Evolutionary conservation across 805 yeast species (phyloP).

Genomic region (Ogataea nakhonphanomensis): DNA sequence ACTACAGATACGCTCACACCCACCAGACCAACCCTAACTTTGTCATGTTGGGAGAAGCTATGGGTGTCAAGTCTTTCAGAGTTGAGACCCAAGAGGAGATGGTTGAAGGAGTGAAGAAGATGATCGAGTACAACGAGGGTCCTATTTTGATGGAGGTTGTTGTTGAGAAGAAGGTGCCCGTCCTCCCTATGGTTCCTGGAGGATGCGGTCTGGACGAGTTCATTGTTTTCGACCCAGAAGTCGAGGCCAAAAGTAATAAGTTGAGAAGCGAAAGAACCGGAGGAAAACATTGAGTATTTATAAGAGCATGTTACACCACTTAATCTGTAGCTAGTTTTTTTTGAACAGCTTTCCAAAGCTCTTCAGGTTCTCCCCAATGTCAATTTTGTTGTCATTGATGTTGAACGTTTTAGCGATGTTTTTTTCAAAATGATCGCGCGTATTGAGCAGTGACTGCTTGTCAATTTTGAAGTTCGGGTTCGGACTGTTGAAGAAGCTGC

Average conservation of each 20-base stretch:
- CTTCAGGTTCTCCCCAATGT: constrained; percentile 64
- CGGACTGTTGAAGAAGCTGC: constrained; percentile 19
- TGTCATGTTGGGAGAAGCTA: constrained; percentile 87
- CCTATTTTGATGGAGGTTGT: constrained; percentile 89
- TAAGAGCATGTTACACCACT: constrained; percentile 4
- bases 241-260: constrained; percentile 66
- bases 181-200: constrained; percentile 96
- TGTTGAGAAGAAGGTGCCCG: constrained; percentile 92
- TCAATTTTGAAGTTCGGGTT: constrained; percentile 27
- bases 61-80: constrained; percentile 85
- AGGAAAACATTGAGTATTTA: constrained; percentile 52
- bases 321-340: constrained; percentile 18
- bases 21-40: constrained; percentile 95
- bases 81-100: constrained; percentile 67
- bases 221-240: constrained; percentile 78
- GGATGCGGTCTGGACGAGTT: constrained; percentile 95
- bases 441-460: constrained; percentile 33
- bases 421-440: constrained; percentile 42
- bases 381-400: constrained; percentile 55
- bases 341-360: constrained; percentile 59
- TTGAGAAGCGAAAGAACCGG: constrained; percentile 70
- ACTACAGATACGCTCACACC: constrained; percentile 96
- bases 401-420: constrained; percentile 42
- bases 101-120: constrained; percentile 54
- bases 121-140: constrained; percentile 67